These are phyloP conservation scores for Kuraishia hungarica DNA, from an alignment of 805 yeast genomes.

Conservation along the genomic window DNA sequence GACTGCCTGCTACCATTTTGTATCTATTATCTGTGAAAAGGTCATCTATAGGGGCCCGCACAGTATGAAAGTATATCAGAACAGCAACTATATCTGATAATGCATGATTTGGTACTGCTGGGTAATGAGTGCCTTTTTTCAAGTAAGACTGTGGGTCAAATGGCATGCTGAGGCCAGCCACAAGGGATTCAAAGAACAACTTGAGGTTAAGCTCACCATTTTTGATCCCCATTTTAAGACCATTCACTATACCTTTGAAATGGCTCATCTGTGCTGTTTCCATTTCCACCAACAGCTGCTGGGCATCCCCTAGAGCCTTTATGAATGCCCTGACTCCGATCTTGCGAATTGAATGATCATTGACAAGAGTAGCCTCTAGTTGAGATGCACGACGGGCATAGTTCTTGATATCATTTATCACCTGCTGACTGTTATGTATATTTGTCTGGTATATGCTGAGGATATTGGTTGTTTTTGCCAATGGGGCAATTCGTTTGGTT, in stretches of 20 bases:
- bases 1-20: slow-evolving; percentile 29
- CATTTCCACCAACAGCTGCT: slow-evolving; percentile 36
- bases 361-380: slow-evolving; percentile 24
- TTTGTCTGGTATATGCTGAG: slow-evolving; percentile 47
- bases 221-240: slow-evolving; percentile 45
- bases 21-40: slow-evolving; percentile 32
- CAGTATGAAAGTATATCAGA: slow-evolving; percentile 32
- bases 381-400: slow-evolving; percentile 36
- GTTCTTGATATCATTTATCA: slow-evolving; percentile 37
- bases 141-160: slow-evolving; percentile 36
- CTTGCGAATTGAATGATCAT: slow-evolving; percentile 12
- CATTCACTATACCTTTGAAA: slow-evolving; percentile 61
- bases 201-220: slow-evolving; percentile 49
- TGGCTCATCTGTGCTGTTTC: slow-evolving; percentile 31
- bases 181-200: slow-evolving; percentile 35
- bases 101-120: slow-evolving; percentile 24
- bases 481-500: slow-evolving; percentile 60
- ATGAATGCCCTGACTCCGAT: slow-evolving; percentile 29
- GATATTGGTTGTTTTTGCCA: slow-evolving; percentile 51
- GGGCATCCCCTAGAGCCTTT: slow-evolving; percentile 27
- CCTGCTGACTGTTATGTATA: slow-evolving; percentile 42
- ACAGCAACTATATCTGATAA: slow-evolving; percentile 31
- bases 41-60: slow-evolving; percentile 22
- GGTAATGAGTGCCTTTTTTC: slow-evolving; percentile 32
- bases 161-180: slow-evolving; percentile 30